phyloP scores from a whole-genome alignment of 2,329 filamentous ascomycete species.

The Huntiella decipiens region DNA sequence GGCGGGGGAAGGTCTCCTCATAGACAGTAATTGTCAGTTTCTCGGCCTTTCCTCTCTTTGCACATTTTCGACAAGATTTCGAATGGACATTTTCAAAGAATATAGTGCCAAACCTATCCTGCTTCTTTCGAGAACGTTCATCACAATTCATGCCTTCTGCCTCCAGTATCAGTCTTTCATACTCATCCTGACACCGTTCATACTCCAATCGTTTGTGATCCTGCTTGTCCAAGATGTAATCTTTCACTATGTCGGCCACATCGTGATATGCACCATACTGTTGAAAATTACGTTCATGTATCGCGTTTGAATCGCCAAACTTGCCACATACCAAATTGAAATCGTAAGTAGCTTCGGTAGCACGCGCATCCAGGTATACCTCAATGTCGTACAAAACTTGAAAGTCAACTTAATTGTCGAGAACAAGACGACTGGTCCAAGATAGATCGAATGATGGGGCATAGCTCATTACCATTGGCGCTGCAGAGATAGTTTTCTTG shows the following conservation, averaged over 20 bases:
- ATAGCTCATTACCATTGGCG: background rate
- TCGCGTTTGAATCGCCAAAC: background rate
- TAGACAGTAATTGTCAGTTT: too few species aligned
- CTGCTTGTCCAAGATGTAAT: too few species aligned
- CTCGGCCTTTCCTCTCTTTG: too few species aligned
- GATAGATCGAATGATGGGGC: background rate
- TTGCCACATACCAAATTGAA: background rate
- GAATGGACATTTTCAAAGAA: too few species aligned
- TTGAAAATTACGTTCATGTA: background rate
- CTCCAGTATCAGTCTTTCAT: too few species aligned
- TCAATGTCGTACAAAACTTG: constrained; percentile 27
- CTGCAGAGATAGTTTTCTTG: background rate
- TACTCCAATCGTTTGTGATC: too few species aligned
- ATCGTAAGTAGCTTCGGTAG: background rate
- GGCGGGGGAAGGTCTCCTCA: too few species aligned
- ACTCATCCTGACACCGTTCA: too few species aligned
- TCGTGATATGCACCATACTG: background rate
- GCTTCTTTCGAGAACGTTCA: too few species aligned
- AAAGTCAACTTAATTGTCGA: constrained; percentile 27
- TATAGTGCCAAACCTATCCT: too few species aligned
- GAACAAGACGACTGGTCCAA: constrained; percentile 25
- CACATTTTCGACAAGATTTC: too few species aligned
- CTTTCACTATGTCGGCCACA: background rate
- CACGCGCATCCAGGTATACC: constrained; percentile 18
- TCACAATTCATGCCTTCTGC: too few species aligned